Evolutionary conservation across 106 monocot genomes (phyloP).

Genomic region (Agapanthus africanus): DNA sequence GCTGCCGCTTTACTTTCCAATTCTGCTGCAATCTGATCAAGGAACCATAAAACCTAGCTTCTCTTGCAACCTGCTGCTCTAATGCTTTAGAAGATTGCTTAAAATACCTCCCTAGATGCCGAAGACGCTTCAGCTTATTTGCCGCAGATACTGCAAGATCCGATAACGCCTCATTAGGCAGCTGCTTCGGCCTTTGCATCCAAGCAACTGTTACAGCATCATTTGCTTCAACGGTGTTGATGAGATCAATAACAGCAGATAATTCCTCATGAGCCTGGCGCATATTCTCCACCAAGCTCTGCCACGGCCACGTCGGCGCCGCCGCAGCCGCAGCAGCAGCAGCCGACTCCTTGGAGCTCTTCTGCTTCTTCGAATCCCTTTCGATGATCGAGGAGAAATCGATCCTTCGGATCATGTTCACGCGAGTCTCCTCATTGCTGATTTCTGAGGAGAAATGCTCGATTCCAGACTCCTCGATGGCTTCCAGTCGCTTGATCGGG

Average conservation of each 20-base stretch:
- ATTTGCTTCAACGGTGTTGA: conserved; percentile 88
- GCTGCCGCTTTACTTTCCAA: conserved; percentile 98
- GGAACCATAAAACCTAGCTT: conserved; percentile 83
- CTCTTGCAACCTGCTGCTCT: conserved; percentile 75
- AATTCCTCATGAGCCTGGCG: conserved; percentile 76
- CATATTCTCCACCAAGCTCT: conserved; percentile 76
- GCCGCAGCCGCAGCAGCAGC: too few relatives aligned
- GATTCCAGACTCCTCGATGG: conserved; percentile 75
- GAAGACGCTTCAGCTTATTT: conserved; percentile 80
- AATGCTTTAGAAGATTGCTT: conserved; percentile 87
- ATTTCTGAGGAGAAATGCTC: conserved; percentile 78
- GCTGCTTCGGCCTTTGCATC: conserved; percentile 87
- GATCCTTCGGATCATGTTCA: conserved; percentile 65
- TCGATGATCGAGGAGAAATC: conserved; percentile 81
- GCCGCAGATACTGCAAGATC: conserved; percentile 88
- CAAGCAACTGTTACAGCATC: conserved; percentile 91
- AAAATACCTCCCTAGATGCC: conserved; percentile 86
- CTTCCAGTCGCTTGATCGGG: conserved; percentile 84
- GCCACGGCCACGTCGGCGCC: conserved; percentile 62
- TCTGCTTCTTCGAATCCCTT: conserved; percentile 58
- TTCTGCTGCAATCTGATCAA: conserved; percentile 93
- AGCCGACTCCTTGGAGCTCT: conserved; percentile 31
- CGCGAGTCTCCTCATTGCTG: conserved; percentile 71
- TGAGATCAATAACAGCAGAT: conserved; percentile 70
- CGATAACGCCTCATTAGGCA: conserved; percentile 62